Conservation (phyloP, 148 eudicot genomes). For the Agrostemma githago region DNA sequence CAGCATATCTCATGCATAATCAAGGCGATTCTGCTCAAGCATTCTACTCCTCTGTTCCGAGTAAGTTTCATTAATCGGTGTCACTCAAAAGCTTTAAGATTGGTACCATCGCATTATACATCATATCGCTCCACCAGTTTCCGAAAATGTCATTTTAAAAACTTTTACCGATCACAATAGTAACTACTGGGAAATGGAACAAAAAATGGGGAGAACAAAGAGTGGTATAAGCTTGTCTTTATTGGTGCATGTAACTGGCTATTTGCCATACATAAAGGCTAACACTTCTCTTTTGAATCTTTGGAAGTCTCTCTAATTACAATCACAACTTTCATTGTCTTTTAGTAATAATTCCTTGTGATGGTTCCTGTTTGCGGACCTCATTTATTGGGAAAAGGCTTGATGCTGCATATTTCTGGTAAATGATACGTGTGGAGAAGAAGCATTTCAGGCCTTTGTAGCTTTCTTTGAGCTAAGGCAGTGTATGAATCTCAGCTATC, state of each 20-base stretch:
- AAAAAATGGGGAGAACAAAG: neutral
- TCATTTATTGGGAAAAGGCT: no score
- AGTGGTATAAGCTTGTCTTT: neutral
- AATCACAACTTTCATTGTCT: neutral
- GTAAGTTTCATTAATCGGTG: slow-evolving; percentile 38
- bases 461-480: no score
- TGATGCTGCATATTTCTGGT: no score
- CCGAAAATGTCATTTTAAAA: neutral
- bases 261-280: neutral
- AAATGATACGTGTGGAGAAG: no score
- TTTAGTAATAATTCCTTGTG: no score
- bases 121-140: neutral
- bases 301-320: neutral
- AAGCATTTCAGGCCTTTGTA: no score
- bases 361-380: no score
- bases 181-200: neutral
- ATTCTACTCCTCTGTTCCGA: slow-evolving; percentile 85
- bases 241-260: neutral
- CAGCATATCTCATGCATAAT: slow-evolving; percentile 92
- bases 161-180: neutral
- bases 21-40: slow-evolving; percentile 57
- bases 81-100: neutral
- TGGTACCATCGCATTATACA: neutral
- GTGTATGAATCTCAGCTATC: no score
- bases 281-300: neutral